Base-by-base conservation (phyloP, 768 basidiomycete genomes). In the Sporobolomyces phaffii region DNA sequence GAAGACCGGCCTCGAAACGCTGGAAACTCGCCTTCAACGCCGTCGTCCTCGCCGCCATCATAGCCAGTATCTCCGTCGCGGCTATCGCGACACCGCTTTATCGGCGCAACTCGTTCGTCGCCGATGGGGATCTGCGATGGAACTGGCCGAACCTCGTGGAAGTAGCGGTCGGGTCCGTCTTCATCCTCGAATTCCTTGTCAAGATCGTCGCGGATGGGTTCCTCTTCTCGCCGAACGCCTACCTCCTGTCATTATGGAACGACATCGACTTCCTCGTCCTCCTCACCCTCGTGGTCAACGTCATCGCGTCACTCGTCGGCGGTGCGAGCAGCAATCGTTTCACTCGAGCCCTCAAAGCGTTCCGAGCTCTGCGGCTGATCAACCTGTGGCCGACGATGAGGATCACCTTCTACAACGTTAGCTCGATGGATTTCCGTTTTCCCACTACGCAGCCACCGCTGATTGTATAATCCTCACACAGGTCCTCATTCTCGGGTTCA, bases 161-260 rank as follows among this genome's bases (percentile, higher is more conserved):
- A 75, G 80, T 83, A 0, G 78, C 82, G 0, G 87, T 96, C 63
- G 87, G 86, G 0, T 78, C 87, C 69, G 78, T 82, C 24, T 71
- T 73, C 62, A 18, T 73, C n/a, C 70, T 86, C 62, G 94, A 98
- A 75, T 91, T 92, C 73, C 59, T 87, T 69, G 85, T 96, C 84
- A 97, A 97, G 78, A 78, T 92, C 76, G 80, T 91, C 51, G 94
- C 94, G 1, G 94, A 98, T 74, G 94, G 94, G 0, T 88, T 94
- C 77, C 75, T 88, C 18, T 91, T 92, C 78, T 86, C 89, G 0
- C 91, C 91, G 0, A 92, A 92, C 73, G 91, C 91, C 0, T 97
- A 98, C 75, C 77, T 96, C 33, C 86, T 86, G 31, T 89, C 88
- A 68, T 86, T 92, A 11, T 97, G 92, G 91, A 97, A 97, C 76